Evolutionary conservation across 2,329 filamentous ascomycete genomes (phyloP), one percentile per base, ranked within the genome.

Genomic region (Claviceps pazoutovae): DNA sequence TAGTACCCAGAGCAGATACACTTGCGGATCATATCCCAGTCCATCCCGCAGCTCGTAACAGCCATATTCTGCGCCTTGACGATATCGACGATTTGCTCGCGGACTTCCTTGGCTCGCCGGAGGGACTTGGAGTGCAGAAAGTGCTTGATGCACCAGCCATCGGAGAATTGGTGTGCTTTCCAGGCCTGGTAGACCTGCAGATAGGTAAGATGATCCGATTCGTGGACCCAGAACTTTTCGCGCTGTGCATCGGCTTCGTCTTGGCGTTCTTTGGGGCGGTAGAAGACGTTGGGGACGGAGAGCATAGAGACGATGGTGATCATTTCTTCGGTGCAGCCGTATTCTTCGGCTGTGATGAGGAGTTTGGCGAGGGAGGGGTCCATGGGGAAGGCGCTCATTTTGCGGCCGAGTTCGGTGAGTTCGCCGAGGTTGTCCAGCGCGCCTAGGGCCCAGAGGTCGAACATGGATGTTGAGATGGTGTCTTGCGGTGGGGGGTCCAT

Each of bases 401-500:
- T 90, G 45, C 80, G 81, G 34, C 93, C 93, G 1, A 98, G 78
- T 0, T 80, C 74, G 0, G 93, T 98, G 26, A 98, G 76, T 58
- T 96, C 88, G 38, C 93, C 94, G 16, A 97, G 77, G 60, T 98
- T 96, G 64, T 96, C 88, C 13, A 98, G 71, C 0, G 93, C 91
- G 1, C 93, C 93, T 0, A 98, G 75, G 0, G 93, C 90, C 93
- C 93, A 98, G 0, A 98, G 79, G 61, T 98, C 93, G 68, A 97
- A 98, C 38, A 98, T 82, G 3, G 90, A 96, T 0, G 93, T 98
- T 0, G 88, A 91, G 58, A 98, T 97, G 0, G 90, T 96, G 62
- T 98, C 94, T 68, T 98, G 93, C 0, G 93, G 93, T 6, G 93
- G 93, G 1, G 93, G 93, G 59, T 98, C 93, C 91, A 98, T 97